Conservation (phyloP, 495 filamentous ascomycete genomes). For the Penicillium lagena region DNA sequence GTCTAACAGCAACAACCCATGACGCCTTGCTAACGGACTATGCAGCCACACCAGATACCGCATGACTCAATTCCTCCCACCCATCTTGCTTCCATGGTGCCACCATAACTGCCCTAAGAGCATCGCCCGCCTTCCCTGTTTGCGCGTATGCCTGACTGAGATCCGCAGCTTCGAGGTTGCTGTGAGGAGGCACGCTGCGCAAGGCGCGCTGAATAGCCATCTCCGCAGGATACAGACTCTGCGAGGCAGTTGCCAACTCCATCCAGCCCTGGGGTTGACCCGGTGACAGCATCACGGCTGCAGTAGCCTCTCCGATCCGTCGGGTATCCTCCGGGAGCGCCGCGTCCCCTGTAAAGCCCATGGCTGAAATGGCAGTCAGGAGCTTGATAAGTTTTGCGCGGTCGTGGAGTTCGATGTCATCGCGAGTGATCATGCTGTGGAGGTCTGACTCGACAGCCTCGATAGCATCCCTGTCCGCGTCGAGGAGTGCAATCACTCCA, state of each 20-base stretch:
- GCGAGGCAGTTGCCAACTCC: constrained; percentile 53
- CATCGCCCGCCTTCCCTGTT: constrained; percentile 62
- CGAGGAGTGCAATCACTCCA: constrained; percentile 75
- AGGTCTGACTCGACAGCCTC: constrained; percentile 80
- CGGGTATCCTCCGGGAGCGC: constrained; percentile 28
- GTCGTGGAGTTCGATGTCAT: constrained; percentile 42
- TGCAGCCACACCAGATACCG: constrained; percentile 14
- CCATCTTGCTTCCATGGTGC: constrained; percentile 69
- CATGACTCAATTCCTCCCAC: constrained; percentile 49
- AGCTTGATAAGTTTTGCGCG: constrained; percentile 50
- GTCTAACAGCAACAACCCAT: no score
- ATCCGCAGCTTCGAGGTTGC: constrained; percentile 59
- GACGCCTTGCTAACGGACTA: constrained; percentile 3
- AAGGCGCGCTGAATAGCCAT: constrained; percentile 79
- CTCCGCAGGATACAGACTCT: constrained; percentile 54
- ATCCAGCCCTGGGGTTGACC: constrained; percentile 71
- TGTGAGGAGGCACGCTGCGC: constrained; percentile 62
- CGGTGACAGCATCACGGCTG: constrained; percentile 72
- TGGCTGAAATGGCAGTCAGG: constrained; percentile 46
- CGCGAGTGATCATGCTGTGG: constrained; percentile 57
- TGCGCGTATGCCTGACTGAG: constrained; percentile 73
- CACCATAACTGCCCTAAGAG: constrained; percentile 69
- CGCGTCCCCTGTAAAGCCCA: constrained; percentile 29
- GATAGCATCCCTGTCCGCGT: constrained; percentile 67
- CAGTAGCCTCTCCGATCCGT: constrained; percentile 51